A percentile compares a stretch with the other conserved stretches of the same genome.
Conservation (phyloP, 73 alveolate species). For the Durusdinium trenchii region DNA sequence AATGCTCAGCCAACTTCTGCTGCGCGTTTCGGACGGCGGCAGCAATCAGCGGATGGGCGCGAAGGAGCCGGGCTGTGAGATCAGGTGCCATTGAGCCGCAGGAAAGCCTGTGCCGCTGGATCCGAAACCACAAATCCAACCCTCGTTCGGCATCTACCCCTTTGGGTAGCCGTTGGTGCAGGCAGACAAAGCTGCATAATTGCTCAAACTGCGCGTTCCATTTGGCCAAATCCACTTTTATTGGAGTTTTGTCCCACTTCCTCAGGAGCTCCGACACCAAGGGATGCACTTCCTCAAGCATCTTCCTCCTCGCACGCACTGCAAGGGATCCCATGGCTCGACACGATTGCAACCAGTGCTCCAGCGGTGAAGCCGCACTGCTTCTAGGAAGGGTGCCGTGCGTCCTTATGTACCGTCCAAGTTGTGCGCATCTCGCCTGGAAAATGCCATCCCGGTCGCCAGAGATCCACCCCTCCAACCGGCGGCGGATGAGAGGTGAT, state of each 20-base stretch:
- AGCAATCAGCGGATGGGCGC: neutral
- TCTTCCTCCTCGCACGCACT: neutral
- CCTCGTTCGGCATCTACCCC: neutral
- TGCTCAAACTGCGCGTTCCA: neutral
- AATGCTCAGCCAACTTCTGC: too few species aligned
- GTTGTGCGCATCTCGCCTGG: neutral
- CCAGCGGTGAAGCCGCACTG: neutral
- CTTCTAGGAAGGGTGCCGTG: neutral
- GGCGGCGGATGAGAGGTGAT: slow-evolving; percentile 3
- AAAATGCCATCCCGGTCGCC: neutral
- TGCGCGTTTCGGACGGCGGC: neutral
- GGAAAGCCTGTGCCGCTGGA: neutral
- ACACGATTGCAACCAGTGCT: neutral
- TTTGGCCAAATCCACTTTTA: neutral
- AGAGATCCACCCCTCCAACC: neutral
- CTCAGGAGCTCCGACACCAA: neutral
- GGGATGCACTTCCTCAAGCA: neutral
- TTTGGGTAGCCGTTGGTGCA: neutral
- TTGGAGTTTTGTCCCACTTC: neutral
- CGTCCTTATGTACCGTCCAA: neutral
- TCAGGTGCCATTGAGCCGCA: neutral
- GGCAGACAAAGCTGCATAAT: neutral
- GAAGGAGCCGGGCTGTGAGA: neutral
- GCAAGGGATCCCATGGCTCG: neutral
- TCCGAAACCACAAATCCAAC: neutral